Base-by-base conservation (phyloP, 2,329 filamentous ascomycete species). In the Mycosphaerella sp. region DNA sequence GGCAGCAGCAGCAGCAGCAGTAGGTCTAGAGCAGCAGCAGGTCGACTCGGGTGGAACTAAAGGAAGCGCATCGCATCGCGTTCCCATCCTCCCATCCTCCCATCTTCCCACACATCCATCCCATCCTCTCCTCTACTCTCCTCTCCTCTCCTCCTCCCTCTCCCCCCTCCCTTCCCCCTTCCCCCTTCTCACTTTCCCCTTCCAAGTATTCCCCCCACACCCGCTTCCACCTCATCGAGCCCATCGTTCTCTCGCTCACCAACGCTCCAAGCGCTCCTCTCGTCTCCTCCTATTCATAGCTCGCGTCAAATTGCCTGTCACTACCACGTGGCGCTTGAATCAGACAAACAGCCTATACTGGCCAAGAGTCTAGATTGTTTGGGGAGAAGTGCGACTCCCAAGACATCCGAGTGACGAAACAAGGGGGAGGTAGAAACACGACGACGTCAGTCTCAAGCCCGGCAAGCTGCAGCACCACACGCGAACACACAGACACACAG, bases 241-340 rank as follows among this genome's bases (percentile, higher is more conserved):
- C 3, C 8, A 23, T 23, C n/a, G 21, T 21, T 21, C 40, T 48
- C 21, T 10, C 46, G 36, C 26, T 39, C 21, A 36, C 32, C 32
- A 36, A 9, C 32, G 8, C 32, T 36, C 8, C 32, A 8, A 36
- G 32, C 8, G 32, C 32, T 36, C 32, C 32, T 36, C 21, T 21
- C 36, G 26, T 21, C 26, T 43, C n/a, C 39, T 26, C 48, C 43
- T 43, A 23, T 36, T 7, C 26, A 29, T 29, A 29, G 40, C 48
- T 29, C 26, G 26, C 12, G 21, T 21, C 8, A 39, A 41, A 17
- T 43, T 40, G 44, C 48, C 48, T 51, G 40, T 45, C 48, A 29
- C 40, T 36, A 41, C 48, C 48, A 51, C 48, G 48, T 51, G 48
- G 48, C 12, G 48, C 41, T 17, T 45, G 38, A 43, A 32, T 51